Evolutionary conservation across 2,329 filamentous ascomycete genomes (phyloP).

Genomic region (Calcarisporium arbuscula): DNA sequence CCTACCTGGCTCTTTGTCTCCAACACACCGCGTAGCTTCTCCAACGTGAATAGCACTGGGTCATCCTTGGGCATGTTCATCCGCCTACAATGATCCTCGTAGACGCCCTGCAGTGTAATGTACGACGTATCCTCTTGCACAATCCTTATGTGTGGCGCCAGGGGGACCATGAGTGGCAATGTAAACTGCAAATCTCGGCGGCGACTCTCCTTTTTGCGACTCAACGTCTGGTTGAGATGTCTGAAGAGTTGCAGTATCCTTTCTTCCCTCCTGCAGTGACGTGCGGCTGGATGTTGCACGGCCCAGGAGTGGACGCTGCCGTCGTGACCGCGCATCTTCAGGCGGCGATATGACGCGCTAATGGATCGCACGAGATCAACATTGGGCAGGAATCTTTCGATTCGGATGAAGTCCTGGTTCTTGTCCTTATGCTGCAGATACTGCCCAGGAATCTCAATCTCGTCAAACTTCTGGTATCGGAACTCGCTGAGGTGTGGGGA

Average conservation of each 20-base stretch:
- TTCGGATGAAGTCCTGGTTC: conserved; percentile 96
- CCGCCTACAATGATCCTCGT: conserved; percentile 90
- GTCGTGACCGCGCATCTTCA: conserved; percentile 96
- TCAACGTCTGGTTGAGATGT: conserved; percentile 88
- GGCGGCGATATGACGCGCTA: conserved; percentile 81
- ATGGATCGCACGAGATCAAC: conserved; percentile 90
- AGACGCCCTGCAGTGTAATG: conserved; percentile 88
- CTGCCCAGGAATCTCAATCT: conserved; percentile 95
- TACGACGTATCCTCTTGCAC: conserved; percentile 95
- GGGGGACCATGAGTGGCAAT: conserved; percentile 87
- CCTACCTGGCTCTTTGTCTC: conserved; percentile 59
- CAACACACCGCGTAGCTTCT: conserved; percentile 74
- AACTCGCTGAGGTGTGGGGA: conserved; percentile 94
- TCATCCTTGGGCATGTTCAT: conserved; percentile 90
- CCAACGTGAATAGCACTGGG: conserved; percentile 89
- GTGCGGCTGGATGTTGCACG: conserved; percentile 88
- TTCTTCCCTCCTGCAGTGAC: conserved; percentile 90
- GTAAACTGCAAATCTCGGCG: conserved; percentile 94
- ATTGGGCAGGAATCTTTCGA: conserved; percentile 92
- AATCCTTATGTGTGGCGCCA: conserved; percentile 90
- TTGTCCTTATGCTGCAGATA: conserved; percentile 97
- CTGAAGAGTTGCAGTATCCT: conserved; percentile 93
- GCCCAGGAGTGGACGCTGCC: conserved; percentile 96
- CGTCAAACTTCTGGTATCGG: conserved; percentile 95
- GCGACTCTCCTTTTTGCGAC: conserved; percentile 90